phyloP scores from a whole-genome alignment of 768 basidiomycete genomes.

The Cystobasidium tubakii region DNA sequence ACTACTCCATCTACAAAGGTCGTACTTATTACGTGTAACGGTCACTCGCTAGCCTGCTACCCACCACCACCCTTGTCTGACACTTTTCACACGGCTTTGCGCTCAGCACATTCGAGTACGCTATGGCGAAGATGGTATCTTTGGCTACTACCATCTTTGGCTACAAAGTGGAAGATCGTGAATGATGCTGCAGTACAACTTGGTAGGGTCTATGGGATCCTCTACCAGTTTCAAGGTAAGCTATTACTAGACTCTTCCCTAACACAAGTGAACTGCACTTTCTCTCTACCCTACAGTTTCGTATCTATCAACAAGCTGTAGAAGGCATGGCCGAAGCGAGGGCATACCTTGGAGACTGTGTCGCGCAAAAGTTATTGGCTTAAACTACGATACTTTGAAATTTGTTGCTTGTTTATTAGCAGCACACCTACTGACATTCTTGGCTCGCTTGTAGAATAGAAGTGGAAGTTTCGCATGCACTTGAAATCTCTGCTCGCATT shows the following conservation, averaged over 20 bases:
- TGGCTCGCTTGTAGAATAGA: too few species aligned
- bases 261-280: too few species aligned
- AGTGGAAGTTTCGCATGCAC: too few species aligned
- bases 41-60: too few species aligned
- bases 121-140: constrained; percentile 9
- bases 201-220: constrained; percentile 16
- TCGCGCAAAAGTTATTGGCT: not conserved
- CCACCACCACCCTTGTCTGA: too few species aligned
- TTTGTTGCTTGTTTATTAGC: not conserved
- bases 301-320: constrained; percentile 19
- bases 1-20: not conserved
- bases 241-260: not conserved
- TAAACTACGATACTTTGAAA: not conserved
- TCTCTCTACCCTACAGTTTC: constrained; percentile 13
- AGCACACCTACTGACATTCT: not conserved
- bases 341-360: constrained; percentile 26
- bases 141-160: constrained; percentile 26
- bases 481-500: too few species aligned
- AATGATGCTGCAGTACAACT: not conserved
- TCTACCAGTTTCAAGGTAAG: constrained; percentile 22
- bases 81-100: too few species aligned
- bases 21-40: not conserved
- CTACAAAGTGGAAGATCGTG: constrained; percentile 15
- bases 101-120: constrained; percentile 1
- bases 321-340: constrained; percentile 10